A percentile compares a stretch with the other conserved stretches of the same genome.
These are phyloP conservation scores for Euphorbia pulcherrima DNA, from an alignment of 345 rosid species.

Conservation along the genomic window DNA sequence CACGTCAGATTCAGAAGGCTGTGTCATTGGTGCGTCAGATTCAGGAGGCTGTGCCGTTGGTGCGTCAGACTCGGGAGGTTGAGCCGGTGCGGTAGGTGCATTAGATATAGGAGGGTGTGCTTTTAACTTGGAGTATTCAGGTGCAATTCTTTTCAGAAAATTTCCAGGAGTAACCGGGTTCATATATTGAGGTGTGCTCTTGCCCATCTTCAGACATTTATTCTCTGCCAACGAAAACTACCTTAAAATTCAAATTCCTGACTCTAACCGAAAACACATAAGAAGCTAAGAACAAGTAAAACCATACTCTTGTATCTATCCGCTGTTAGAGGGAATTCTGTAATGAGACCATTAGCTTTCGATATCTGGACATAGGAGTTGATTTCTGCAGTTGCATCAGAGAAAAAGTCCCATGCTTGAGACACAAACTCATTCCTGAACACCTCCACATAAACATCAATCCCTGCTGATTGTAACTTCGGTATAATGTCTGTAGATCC, in stretches of 20 bases:
- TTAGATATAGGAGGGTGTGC: slow-evolving; percentile 63
- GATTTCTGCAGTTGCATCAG: slow-evolving; percentile 73
- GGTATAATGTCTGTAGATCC: slow-evolving; percentile 41
- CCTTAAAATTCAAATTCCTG: not conserved
- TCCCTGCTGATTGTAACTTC: slow-evolving; percentile 45
- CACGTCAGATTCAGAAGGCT: not conserved
- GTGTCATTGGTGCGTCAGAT: slow-evolving; percentile 33
- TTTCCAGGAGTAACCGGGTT: slow-evolving; percentile 44
- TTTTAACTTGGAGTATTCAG: slow-evolving; percentile 23
- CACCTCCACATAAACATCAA: slow-evolving; percentile 56
- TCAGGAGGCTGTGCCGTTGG: slow-evolving; percentile 58
- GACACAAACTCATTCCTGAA: slow-evolving; percentile 85
- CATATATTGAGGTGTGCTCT: slow-evolving; percentile 46
- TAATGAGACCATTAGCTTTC: slow-evolving; percentile 55
- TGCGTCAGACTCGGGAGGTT: not conserved
- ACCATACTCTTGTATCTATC: slow-evolving; percentile 61
- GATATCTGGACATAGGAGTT: slow-evolving; percentile 35
- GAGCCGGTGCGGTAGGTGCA: slow-evolving; percentile 21
- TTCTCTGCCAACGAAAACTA: slow-evolving; percentile 40
- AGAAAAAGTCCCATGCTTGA: slow-evolving; percentile 84
- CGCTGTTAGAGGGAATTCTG: slow-evolving; percentile 78
- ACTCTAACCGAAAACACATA: slow-evolving; percentile 4
- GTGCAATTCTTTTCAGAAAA: slow-evolving; percentile 26
- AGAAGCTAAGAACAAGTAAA: not conserved
- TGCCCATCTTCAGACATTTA: slow-evolving; percentile 36